phyloP scores from a whole-genome alignment of 1,284 basidiomycete genomes.

The Lignosus rhinocerotis region DNA sequence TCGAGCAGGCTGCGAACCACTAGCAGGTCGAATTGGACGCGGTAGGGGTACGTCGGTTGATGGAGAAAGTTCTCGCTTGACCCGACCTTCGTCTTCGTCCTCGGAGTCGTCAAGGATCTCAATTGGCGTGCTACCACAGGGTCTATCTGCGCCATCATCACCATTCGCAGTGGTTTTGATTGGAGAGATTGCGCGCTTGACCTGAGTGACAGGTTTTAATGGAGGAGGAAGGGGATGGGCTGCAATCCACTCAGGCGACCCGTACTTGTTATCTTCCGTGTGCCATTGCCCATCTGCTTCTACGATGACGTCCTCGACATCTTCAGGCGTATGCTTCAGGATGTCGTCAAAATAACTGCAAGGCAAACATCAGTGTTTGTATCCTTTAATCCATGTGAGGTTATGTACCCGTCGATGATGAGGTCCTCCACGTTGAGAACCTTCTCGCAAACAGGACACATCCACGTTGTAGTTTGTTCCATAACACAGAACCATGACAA shows the following conservation, averaged over 20 bases:
- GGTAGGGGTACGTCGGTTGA: constrained; percentile 47
- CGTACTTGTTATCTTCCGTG: constrained; percentile 84
- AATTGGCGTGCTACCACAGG: constrained; percentile 44
- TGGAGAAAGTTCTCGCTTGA: constrained; percentile 71
- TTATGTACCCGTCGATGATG: constrained; percentile 85
- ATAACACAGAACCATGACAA: constrained; percentile 93
- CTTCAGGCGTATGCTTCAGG: constrained; percentile 72
- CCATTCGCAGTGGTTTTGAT: constrained; percentile 21
- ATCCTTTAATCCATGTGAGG: background rate
- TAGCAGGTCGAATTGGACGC: constrained; percentile 33
- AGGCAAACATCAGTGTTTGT: background rate
- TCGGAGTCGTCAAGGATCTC: constrained; percentile 76
- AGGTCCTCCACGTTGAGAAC: constrained; percentile 79
- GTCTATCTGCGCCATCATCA: constrained; percentile 41
- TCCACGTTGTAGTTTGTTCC: constrained; percentile 95
- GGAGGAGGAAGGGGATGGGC: constrained; percentile 43
- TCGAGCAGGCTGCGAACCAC: constrained; percentile 24
- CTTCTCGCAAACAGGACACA: constrained; percentile 94
- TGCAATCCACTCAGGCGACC: constrained; percentile 69
- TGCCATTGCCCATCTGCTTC: constrained; percentile 97
- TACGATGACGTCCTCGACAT: constrained; percentile 89
- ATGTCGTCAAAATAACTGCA: constrained; percentile 83
- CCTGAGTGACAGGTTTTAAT: constrained; percentile 30
- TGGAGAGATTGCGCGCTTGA: constrained; percentile 32
- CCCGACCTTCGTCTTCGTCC: constrained; percentile 70